Conservation (phyloP, 1,139 yeast genomes). For the Protomyces macrosporus region DNA sequence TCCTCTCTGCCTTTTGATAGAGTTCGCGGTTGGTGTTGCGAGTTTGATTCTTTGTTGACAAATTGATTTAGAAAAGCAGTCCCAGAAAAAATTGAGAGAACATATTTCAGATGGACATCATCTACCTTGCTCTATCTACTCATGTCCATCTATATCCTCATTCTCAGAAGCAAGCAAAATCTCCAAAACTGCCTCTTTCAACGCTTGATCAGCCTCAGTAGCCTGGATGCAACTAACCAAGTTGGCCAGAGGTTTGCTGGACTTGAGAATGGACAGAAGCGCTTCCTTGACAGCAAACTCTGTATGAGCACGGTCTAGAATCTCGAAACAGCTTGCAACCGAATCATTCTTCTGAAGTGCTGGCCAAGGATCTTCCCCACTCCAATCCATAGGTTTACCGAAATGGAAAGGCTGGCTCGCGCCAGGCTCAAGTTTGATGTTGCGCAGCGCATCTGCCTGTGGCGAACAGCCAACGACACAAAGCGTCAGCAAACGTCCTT, state of each 20-base stretch:
- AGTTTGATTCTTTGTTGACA: not conserved
- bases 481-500: not conserved
- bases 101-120: not conserved
- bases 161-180: too few species aligned
- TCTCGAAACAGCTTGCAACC: not conserved
- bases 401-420: not conserved
- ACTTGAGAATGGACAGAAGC: constrained; percentile 4
- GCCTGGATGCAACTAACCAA: too few species aligned
- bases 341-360: not conserved
- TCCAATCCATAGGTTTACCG: not conserved
- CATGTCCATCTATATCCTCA: too few species aligned
- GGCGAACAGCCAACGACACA: not conserved
- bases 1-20: not conserved
- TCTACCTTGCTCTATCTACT: too few species aligned
- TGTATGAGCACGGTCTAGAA: not conserved
- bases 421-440: not conserved
- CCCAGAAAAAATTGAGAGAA: not conserved
- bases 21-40: not conserved
- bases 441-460: not conserved
- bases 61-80: not conserved
- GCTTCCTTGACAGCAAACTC: not conserved
- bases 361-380: not conserved
- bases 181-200: too few species aligned
- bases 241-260: too few species aligned
- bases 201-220: too few species aligned